Base-by-base conservation (phyloP, 306 rosid genomes). In the Acacia crassicarpa region DNA sequence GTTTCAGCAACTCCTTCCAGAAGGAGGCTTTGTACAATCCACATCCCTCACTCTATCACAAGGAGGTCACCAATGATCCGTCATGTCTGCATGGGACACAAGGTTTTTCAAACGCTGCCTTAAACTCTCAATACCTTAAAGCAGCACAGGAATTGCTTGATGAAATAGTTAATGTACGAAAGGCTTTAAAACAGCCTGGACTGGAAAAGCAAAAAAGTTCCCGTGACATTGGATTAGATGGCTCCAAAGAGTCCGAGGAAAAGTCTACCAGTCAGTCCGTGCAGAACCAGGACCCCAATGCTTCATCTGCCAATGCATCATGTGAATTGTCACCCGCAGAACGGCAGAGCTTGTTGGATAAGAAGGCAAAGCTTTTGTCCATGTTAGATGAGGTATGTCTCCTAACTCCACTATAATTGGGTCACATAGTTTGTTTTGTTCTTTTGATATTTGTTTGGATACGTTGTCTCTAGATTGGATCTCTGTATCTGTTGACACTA, bases 101-200 rank as follows among this genome's bases (percentile, higher is more conserved):
- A 1, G 88, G 83, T 54, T 84, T 85, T 27, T 25, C 88, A 0
- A 87, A 86, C 82, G 79, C 58, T 33, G 76, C 30, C 41, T 73
- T 85, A 19, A 89, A 86, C 86, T 83, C 88, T 0, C 87, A 87
- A 56, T 93, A 91, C 83, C 86, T 95, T 66, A 90, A 86, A 87
- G 93, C 94, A 45, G 89, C 92, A 14, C 97, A 92, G 81, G 91
- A 89, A 53, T 84, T 95, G 85, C 99, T 95, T 61, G 94, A 92
- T 76, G 98, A 95, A 84, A 81, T 91, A 75, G 98, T 91, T 68
- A 95, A 85, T 85, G 88, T 92, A 16, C 85, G 90, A 74, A 89
- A 85, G 84, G 94, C 92, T 45, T 89, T 91, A 87, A 91, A 91
- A 88, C 94, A 90, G 79, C 56, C 82, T 40, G 87, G 86, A 80